A percentile compares a stretch with the other conserved stretches of the same genome.
These are phyloP conservation scores for Auricularia sp. DNA, from an alignment of 768 basidiomycete species.

Conservation along the genomic window DNA sequence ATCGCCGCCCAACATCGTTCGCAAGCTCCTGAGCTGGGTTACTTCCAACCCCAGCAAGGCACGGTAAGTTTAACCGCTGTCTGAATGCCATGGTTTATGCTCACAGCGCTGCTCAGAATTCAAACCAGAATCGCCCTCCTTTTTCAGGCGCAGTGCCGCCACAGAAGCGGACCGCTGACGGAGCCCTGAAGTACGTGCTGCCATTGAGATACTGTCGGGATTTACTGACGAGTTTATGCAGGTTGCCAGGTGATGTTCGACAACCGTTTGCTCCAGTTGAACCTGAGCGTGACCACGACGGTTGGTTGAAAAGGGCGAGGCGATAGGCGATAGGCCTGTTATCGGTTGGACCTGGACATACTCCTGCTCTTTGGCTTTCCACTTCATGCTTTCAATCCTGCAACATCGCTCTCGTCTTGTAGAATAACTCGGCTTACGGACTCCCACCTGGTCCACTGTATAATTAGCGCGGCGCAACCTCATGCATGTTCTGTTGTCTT, in stretches of 20 bases:
- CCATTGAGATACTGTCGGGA: background rate
- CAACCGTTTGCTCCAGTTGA: background rate
- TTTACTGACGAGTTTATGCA: background rate
- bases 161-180: background rate
- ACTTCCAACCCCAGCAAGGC: constrained; percentile 39
- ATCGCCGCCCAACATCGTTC: constrained; percentile 12
- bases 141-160: background rate
- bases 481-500: no score
- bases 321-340: background rate
- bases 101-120: background rate
- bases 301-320: background rate
- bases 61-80: constrained; percentile 23
- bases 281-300: background rate
- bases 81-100: background rate
- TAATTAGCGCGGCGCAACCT: no score
- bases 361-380: no score
- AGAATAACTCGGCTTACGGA: no score
- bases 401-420: no score
- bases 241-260: background rate
- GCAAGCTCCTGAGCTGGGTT: constrained; percentile 28
- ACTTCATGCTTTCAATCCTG: no score
- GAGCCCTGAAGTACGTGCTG: background rate
- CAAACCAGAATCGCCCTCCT: background rate
- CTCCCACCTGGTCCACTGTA: no score
- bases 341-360: background rate